Evolutionary conservation across 1,284 basidiomycete species (phyloP).

Genomic region (Heterobasidion irregulare): DNA sequence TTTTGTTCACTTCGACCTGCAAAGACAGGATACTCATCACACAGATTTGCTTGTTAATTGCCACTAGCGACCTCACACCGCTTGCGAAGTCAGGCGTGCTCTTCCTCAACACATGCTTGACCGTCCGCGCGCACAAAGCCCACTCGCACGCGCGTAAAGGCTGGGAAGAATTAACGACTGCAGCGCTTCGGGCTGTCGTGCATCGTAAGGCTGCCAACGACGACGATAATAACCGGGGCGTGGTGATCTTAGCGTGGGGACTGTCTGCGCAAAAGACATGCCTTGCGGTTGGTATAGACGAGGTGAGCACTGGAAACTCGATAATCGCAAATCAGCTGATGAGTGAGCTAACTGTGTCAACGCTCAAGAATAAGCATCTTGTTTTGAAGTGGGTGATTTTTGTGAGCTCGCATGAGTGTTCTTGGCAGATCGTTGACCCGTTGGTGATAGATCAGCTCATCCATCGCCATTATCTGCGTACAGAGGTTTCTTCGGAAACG

Average conservation of each 20-base stretch:
- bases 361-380: slow-evolving; percentile 7
- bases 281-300: slow-evolving; percentile 26
- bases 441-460: slow-evolving; percentile 32
- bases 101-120: slow-evolving; percentile 50
- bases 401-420: not conserved
- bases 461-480: slow-evolving; percentile 43
- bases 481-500: slow-evolving; percentile 51
- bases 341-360: not conserved
- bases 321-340: not conserved
- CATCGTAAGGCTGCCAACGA: slow-evolving; percentile 5
- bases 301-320: slow-evolving; percentile 3
- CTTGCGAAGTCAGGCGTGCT: slow-evolving; percentile 53
- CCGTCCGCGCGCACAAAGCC: slow-evolving; percentile 41
- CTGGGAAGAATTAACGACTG: slow-evolving; percentile 49
- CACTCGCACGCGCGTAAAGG: slow-evolving; percentile 46
- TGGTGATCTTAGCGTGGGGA: slow-evolving; percentile 50
- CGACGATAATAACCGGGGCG: slow-evolving; percentile 8
- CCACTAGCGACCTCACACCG: slow-evolving; percentile 37
- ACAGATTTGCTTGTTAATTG: not conserved
- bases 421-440: not conserved
- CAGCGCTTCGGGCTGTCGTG: slow-evolving; percentile 13
- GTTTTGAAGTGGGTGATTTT: slow-evolving; percentile 5
- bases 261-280: slow-evolving; percentile 44
- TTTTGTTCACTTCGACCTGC: not conserved
- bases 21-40: no score